Evolutionary conservation across 2,329 filamentous ascomycete genomes (phyloP), one percentile per base, ranked within the genome.

Genomic region (Sordariomycetes sp.): DNA sequence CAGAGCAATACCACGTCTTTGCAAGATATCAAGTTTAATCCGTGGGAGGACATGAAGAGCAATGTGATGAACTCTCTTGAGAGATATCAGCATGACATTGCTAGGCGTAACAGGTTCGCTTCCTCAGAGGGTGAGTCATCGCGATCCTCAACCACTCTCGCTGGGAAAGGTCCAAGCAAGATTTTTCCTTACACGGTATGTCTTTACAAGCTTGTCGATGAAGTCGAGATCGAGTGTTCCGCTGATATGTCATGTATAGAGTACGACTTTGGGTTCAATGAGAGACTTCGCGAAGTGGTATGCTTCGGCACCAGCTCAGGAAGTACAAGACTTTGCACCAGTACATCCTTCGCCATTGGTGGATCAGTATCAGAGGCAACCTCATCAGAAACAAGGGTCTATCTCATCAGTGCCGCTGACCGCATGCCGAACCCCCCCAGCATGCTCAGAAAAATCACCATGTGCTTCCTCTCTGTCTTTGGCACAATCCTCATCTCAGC

Each of bases 211-310:
- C 3, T 28, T 14, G 14, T 3, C 14, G 14, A 8, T 14, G 5
- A n/a, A n/a, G 4, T 4, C 17, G 8, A 14, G 25, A 28, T 9
- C 3, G 4, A 4, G n/a, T 16, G n/a, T 6, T 28, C n/a, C 5
- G 7, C 14, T 4, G 25, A 15, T 11, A 15, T 14, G 5, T 14
- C n/a, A 14, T 16, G 14, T n/a, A 28, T 28, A 28, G n/a, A n/a
- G n/a, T 28, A 11, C n/a, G n/a, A 28, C 25, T 14, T 4, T 28
- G 3, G 25, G 25, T 16, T 28, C 25, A 16, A 8, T 28, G 12
- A n/a, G 25, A 28, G 25, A 28, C 17, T 28, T 28, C 8, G 25
- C 25, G 17, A 28, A 28, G 25, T 28, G 25, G 25, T 28, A 28
- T 16, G 8, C 25, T 7, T 28, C 25, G 25, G 5, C 25, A 16